Base-by-base conservation (phyloP, 805 yeast species). In the Priceomyces carsonii region DNA sequence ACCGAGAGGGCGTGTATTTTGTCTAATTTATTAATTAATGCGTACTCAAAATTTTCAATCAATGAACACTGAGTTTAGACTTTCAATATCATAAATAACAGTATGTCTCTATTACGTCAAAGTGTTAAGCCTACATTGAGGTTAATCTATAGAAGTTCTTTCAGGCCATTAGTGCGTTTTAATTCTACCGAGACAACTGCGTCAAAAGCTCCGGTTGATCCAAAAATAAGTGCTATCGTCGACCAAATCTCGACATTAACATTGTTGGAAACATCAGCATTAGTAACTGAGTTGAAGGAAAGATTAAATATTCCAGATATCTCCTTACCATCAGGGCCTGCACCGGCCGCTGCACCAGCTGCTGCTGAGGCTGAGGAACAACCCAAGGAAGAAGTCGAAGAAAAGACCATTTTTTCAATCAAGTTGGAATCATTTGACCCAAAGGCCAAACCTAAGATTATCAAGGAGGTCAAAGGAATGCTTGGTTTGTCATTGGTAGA, bases 351-450 rank as follows among this genome's bases (percentile, higher is more conserved):
- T 29, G 79, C 82, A 6, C 81, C 80, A 22, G 82, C 79, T 26
- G 87, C 81, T 29, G 90, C 79, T 41, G 25, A 18, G 13, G 93
- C 73, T 44, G 87, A 71, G 42, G 89, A 79, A 41, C 86, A 79
- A 51, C 77, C 67, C 28, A 84, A 81, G 55, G 95, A 87, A 53
- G 88, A 71, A 42, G 79, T 73, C 36, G 95, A 89, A 66, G 97
- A 89, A 69, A 85, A 91, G 77, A 86, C 96, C 47, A 86, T 93
- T 48, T 93, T 93, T 72, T 74, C 87, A 56, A 69, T 91, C 61
- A 93, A 91, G 71, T 80, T 91, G 56, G 98, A 91, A 62, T 77
- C 91, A 26, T 90, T 93, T 53, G 99, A 93, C 54, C 79, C 98
- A 40, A 90, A 89, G 71, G 67, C 95, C 39, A 93, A 93, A 75